phyloP scores from a whole-genome alignment of 129 eudicot species.

The Silybum marianum region DNA sequence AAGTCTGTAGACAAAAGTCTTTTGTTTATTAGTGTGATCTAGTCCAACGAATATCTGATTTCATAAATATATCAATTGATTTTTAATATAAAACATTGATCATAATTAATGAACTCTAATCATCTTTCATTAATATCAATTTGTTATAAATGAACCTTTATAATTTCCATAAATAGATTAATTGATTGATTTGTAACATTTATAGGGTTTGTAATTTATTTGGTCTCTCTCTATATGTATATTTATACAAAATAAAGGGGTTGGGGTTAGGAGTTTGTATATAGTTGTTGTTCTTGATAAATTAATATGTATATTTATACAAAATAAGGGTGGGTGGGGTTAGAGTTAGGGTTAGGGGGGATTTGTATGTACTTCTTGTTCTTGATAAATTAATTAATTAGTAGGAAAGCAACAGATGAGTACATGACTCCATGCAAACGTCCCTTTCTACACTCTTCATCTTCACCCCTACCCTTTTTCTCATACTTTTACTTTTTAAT shows the following conservation, averaged over 20 bases:
- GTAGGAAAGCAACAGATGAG: constrained; percentile 15
- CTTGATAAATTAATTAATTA: not conserved
- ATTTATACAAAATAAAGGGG: not conserved
- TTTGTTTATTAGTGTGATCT: no score
- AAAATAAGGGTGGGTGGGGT: not conserved
- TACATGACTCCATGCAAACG: constrained; percentile 18
- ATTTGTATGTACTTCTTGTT: constrained; percentile 3
- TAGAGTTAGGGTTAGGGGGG: not conserved
- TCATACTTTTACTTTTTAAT: not conserved
- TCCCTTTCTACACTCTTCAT: constrained; percentile 15
- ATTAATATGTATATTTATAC: not conserved
- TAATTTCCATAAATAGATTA: no score
- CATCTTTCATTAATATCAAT: no score
- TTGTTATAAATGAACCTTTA: no score
- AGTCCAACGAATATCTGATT: no score
- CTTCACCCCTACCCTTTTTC: not conserved
- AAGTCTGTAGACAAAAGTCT: no score
- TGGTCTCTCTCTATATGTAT: no score
- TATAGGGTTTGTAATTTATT: no score
- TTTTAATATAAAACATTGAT: no score
- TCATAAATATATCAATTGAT: no score
- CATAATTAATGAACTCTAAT: no score
- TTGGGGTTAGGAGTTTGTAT: not conserved
- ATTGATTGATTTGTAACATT: no score
- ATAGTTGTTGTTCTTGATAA: not conserved